Evolutionary conservation across 768 basidiomycete genomes (phyloP).

Genomic region (Boletus patriciae): DNA sequence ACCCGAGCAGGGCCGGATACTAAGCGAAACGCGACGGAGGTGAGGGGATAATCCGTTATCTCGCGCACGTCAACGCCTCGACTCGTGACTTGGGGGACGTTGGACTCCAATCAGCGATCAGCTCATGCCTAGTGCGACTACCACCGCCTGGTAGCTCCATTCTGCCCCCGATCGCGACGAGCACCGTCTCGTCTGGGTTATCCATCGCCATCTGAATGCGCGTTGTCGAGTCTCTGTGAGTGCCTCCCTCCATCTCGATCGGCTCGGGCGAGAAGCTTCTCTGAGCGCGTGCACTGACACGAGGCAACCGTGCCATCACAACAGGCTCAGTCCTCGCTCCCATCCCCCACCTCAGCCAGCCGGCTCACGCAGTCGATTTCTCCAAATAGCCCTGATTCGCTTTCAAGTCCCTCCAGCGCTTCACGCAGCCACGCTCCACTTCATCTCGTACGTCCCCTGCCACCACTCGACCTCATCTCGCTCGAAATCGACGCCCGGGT

Average conservation of each 20-base stretch:
- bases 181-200: background rate
- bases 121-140: conserved; percentile 7
- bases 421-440: background rate
- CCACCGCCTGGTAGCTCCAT: background rate
- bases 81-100: conserved; percentile 8
- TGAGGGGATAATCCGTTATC: conserved; percentile 1
- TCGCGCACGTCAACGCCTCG: background rate
- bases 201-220: conserved; percentile 20
- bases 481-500: conserved; percentile 1
- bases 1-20: background rate
- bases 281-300: conserved; percentile 55
- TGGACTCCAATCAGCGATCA: conserved; percentile 6
- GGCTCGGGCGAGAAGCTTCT: conserved; percentile 23
- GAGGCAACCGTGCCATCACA: conserved; percentile 51
- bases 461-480: background rate
- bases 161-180: conserved; percentile 7
- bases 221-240: conserved; percentile 17
- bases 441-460: background rate
- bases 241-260: background rate
- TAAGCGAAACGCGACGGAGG: background rate
- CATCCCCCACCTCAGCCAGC: conserved; percentile 16
- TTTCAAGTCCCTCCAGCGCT: background rate
- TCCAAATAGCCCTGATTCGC: conserved; percentile 10
- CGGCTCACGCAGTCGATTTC: conserved; percentile 19
- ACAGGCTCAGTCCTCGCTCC: conserved; percentile 31